Conservation (phyloP, 495 filamentous ascomycete species). For the Podospora sp. region DNA sequence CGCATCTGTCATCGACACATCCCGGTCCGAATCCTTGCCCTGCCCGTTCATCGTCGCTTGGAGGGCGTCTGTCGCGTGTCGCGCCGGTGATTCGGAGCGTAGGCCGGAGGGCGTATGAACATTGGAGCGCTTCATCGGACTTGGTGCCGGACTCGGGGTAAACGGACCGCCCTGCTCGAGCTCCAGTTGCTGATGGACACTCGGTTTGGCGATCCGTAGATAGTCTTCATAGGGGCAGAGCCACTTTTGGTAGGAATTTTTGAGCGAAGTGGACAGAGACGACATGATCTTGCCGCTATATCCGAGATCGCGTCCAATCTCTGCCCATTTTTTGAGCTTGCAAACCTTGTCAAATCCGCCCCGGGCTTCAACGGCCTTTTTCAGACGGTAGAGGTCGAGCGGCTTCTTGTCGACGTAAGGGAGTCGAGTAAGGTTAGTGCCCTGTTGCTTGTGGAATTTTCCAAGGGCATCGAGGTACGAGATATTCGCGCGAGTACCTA, state of each 20-base stretch:
- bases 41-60: slow-evolving; percentile 64
- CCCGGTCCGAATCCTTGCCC: slow-evolving; percentile 45
- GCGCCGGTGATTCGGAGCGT: slow-evolving; percentile 68
- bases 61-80: slow-evolving; percentile 68
- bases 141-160: slow-evolving; percentile 87
- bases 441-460: slow-evolving; percentile 97
- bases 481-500: slow-evolving; percentile 91
- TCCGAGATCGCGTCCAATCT: slow-evolving; percentile 94
- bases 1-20: slow-evolving; percentile 59
- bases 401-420: slow-evolving; percentile 98
- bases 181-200: slow-evolving; percentile 95
- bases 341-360: slow-evolving; percentile 96
- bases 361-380: slow-evolving; percentile 91
- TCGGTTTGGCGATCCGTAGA: slow-evolving; percentile 85
- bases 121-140: slow-evolving; percentile 77
- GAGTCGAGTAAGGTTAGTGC: slow-evolving; percentile 88
- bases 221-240: slow-evolving; percentile 97
- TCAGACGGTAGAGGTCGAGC: slow-evolving; percentile 91
- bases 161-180: slow-evolving; percentile 90
- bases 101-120: slow-evolving; percentile 69
- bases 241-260: slow-evolving; percentile 97
- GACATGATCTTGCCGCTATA: slow-evolving; percentile 99
- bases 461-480: slow-evolving; percentile 93
- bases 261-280: slow-evolving; percentile 96
- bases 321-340: slow-evolving; percentile 98